A percentile compares a stretch with the other conserved stretches of the same genome.
Conservation (phyloP, 164 flowering plant genomes). For the Piper longum region DNA sequence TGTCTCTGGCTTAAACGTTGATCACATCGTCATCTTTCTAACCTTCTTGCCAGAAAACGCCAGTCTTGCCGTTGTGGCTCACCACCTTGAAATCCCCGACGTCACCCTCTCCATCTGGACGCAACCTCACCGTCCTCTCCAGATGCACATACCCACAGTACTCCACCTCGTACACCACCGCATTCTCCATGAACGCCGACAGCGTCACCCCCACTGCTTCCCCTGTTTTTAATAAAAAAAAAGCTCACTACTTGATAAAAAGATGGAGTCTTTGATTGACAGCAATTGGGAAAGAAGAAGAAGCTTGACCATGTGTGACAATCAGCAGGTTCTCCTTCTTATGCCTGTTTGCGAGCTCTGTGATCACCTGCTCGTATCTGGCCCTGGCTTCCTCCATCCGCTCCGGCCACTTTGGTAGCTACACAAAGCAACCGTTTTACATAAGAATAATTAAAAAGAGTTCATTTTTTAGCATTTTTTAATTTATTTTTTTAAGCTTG, state of each 20-base stretch:
- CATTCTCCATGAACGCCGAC: constrained; percentile 27
- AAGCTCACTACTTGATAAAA: neutral
- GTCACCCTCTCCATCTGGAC: constrained; percentile 14
- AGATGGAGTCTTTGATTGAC: neutral
- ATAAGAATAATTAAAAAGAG: neutral
- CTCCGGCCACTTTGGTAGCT: constrained; percentile 83
- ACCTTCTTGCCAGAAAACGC: constrained; percentile 11
- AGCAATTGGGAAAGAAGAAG: neutral
- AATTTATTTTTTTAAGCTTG: too few relatives aligned
- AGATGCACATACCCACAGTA: constrained; percentile 52
- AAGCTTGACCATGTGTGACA: constrained; percentile 62
- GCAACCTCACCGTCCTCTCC: constrained; percentile 23
- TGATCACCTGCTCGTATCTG: constrained; percentile 38
- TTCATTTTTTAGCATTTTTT: too few relatives aligned
- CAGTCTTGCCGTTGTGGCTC: constrained; percentile 16
- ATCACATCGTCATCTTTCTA: neutral
- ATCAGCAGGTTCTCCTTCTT: constrained; percentile 68
- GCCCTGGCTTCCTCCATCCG: constrained; percentile 24
- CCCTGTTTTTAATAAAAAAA: constrained; percentile 16
- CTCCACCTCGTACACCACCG: constrained; percentile 37
- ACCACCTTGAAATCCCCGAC: constrained; percentile 36
- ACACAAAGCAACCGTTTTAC: constrained; percentile 1
- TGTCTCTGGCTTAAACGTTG: too few relatives aligned
- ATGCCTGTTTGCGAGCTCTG: constrained; percentile 59
- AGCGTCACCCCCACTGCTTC: constrained; percentile 64